phyloP scores from a whole-genome alignment of 2,329 filamentous ascomycete genomes.

The Cercospora sp. region DNA sequence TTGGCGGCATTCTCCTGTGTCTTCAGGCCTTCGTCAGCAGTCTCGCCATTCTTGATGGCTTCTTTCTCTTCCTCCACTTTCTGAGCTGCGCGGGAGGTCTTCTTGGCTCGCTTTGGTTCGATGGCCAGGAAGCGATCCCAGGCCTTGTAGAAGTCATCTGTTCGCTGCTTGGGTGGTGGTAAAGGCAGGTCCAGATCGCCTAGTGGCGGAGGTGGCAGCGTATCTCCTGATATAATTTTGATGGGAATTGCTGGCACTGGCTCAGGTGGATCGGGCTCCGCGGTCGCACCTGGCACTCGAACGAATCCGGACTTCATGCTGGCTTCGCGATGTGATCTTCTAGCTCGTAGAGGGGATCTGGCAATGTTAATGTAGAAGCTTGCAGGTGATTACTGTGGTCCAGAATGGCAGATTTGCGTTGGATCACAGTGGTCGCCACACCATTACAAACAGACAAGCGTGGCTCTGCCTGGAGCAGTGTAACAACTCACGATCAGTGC shows the following conservation, averaged over 20 bases:
- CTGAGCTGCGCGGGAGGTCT: slow-evolving; percentile 24
- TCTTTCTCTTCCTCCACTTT: slow-evolving; percentile 28
- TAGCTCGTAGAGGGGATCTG: not conserved
- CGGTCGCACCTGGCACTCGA: slow-evolving; percentile 12
- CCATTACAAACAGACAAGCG: not conserved
- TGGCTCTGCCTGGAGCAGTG: not conserved
- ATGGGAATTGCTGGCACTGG: slow-evolving; percentile 32
- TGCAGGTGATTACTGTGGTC: not conserved
- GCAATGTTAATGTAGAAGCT: not conserved
- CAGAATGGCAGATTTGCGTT: not conserved
- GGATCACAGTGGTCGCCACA: not conserved
- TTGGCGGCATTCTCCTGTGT: slow-evolving; percentile 32
- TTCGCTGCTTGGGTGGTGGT: slow-evolving; percentile 18
- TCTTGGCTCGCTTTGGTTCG: slow-evolving; percentile 34
- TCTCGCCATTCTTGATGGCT: slow-evolving; percentile 21
- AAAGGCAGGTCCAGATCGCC: slow-evolving; percentile 13
- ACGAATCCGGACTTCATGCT: slow-evolving; percentile 26
- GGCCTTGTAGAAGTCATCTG: slow-evolving; percentile 33
- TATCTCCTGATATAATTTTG: slow-evolving; percentile 27
- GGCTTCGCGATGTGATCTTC: not conserved
- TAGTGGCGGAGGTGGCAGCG: slow-evolving; percentile 17
- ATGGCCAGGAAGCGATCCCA: slow-evolving; percentile 38
- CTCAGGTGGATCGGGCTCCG: slow-evolving; percentile 26
- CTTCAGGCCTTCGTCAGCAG: slow-evolving; percentile 27
- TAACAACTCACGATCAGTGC: not conserved